A percentile compares a stretch with the other conserved stretches of the same genome.
Conservation (phyloP, 371 early-diverging fungal genomes). For the Smittium mucronatum region DNA sequence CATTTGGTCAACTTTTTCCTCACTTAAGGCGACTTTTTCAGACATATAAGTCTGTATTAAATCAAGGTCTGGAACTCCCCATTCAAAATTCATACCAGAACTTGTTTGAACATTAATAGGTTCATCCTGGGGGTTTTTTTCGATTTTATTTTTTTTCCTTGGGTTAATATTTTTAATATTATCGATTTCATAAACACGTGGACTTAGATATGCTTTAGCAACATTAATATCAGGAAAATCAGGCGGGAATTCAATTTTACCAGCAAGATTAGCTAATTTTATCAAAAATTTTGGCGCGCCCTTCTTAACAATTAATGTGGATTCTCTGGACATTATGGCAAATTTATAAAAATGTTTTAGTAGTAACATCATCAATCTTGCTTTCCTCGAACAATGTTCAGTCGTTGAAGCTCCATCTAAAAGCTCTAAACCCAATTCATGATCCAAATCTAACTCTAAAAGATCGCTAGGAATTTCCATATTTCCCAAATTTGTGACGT, state of each 20-base stretch:
- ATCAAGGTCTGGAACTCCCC: conserved; percentile 78
- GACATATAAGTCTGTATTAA: conserved; percentile 48
- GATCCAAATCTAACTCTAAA: neutral
- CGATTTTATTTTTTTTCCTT: neutral
- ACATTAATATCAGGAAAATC: conserved; percentile 70
- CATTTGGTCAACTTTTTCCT: conserved; percentile 42
- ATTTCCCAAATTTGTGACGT: conserved; percentile 7
- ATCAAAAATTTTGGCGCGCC: conserved; percentile 3
- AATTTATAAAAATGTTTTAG: neutral
- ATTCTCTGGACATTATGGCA: neutral
- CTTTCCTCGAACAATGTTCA: neutral
- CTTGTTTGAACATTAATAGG: neutral
- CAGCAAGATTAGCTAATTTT: conserved; percentile 37
- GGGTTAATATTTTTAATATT: neutral
- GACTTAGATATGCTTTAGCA: conserved; percentile 63
- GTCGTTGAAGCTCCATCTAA: neutral
- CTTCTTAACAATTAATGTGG: neutral
- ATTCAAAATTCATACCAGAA: conserved; percentile 40
- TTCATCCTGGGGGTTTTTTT: neutral
- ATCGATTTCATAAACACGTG: conserved; percentile 56
- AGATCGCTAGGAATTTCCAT: conserved; percentile 16
- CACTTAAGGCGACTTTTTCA: conserved; percentile 40
- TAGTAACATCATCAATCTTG: neutral
- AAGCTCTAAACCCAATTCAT: neutral
- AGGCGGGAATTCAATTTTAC: conserved; percentile 43